A percentile compares a stretch with the other conserved stretches of the same genome.
Conservation (phyloP, 495 filamentous ascomycete genomes). For the Beverwykella pulmonaria region DNA sequence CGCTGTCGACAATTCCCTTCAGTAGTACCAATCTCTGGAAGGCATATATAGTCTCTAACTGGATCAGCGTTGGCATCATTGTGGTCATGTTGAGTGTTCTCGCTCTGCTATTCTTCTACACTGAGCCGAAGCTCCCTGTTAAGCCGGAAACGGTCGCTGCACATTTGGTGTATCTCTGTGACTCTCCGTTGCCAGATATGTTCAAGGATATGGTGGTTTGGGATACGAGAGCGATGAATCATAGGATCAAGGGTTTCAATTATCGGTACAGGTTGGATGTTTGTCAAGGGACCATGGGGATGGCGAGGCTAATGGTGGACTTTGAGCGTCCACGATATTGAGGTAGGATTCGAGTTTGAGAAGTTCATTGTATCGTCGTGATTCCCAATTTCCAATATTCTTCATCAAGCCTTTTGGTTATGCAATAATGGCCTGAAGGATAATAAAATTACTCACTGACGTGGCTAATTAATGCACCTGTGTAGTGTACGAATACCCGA, state of each 20-base stretch:
- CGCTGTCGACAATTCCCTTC: slow-evolving; percentile 9
- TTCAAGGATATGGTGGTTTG: neutral
- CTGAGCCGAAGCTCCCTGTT: neutral
- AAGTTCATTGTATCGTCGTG: neutral
- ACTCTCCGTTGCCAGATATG: neutral
- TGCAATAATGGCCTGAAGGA: too few species aligned
- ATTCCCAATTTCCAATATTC: too few species aligned
- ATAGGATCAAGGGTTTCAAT: neutral
- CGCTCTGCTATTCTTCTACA: neutral
- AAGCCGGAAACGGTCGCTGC: slow-evolving; percentile 3
- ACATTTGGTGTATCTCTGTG: neutral
- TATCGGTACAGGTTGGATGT: neutral
- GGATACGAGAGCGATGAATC: neutral
- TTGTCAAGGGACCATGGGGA: neutral
- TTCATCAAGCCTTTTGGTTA: too few species aligned
- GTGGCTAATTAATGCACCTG: too few species aligned
- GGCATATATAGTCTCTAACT: slow-evolving; percentile 3
- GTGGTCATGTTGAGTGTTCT: slow-evolving; percentile 1
- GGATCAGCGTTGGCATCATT: slow-evolving; percentile 4
- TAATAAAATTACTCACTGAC: too few species aligned
- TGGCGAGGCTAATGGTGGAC: neutral
- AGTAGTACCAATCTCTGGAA: neutral
- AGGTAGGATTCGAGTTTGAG: neutral
- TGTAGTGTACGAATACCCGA: too few species aligned
- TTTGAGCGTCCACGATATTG: neutral